phyloP scores from a whole-genome alignment of 2,329 filamentous ascomycete genomes.

The Phialophora macrospora region DNA sequence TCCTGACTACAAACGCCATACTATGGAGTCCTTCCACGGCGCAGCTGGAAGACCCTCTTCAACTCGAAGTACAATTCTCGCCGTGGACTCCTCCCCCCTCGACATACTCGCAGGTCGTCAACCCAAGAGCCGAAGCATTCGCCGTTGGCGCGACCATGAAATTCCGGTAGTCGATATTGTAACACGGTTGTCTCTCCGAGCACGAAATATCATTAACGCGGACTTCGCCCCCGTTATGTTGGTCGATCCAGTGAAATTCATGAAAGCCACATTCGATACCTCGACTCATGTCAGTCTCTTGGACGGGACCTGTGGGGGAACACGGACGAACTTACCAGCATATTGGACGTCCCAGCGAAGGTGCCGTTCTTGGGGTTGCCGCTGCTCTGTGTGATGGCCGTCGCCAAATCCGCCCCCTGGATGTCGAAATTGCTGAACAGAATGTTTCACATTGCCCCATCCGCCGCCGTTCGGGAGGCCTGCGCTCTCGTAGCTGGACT shows the following conservation, averaged over 20 bases:
- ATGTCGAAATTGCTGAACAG: constrained; percentile 59
- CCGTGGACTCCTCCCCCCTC: not conserved
- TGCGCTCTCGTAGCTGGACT: constrained; percentile 56
- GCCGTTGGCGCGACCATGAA: not conserved
- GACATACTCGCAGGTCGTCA: constrained; percentile 2
- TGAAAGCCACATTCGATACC: constrained; percentile 4
- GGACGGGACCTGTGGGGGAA: not conserved
- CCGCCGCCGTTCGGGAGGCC: constrained; percentile 58
- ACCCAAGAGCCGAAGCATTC: not conserved
- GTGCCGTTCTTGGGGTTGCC: constrained; percentile 55
- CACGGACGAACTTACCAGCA: constrained; percentile 49
- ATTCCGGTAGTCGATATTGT: constrained; percentile 2
- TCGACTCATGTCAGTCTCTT: not conserved
- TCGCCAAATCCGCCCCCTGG: constrained; percentile 52
- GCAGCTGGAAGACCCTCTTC: not conserved
- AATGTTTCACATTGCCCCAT: constrained; percentile 60
- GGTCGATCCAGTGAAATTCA: constrained; percentile 1
- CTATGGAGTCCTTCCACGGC: not conserved
- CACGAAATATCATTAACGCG: not conserved
- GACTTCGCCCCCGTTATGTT: not conserved
- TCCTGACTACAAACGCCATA: not conserved
- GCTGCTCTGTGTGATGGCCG: constrained; percentile 54
- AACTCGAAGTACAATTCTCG: not conserved
- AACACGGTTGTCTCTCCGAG: not conserved
- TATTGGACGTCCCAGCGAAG: constrained; percentile 55